phyloP scores from a whole-genome alignment of 2,329 filamentous ascomycete genomes.

The Atkinsonella texensis region DNA sequence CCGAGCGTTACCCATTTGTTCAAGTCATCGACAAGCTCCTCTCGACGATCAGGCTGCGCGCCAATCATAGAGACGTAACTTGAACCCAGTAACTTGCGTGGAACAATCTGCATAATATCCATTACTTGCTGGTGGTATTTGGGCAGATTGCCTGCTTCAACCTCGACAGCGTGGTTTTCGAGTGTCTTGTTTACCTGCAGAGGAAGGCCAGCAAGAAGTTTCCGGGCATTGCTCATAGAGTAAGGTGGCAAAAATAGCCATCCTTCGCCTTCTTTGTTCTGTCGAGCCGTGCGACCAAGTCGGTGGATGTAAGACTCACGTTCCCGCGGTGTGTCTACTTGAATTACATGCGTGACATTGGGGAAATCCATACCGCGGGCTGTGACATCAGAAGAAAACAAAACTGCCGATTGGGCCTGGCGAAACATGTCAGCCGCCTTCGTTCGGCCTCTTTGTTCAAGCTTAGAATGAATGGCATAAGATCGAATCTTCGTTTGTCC shows the following conservation, averaged over 20 bases:
- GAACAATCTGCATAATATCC: slow-evolving; percentile 30
- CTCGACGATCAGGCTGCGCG: slow-evolving; percentile 27
- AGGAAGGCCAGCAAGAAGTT: slow-evolving; percentile 45
- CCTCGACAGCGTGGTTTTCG: slow-evolving; percentile 35
- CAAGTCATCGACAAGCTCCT: slow-evolving; percentile 32
- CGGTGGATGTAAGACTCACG: slow-evolving; percentile 68
- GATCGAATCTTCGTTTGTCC: slow-evolving; percentile 24
- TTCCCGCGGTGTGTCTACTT: slow-evolving; percentile 51
- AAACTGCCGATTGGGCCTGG: slow-evolving; percentile 43
- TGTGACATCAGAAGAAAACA: slow-evolving; percentile 70
- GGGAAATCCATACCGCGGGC: slow-evolving; percentile 79
- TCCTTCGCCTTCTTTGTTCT: slow-evolving; percentile 59
- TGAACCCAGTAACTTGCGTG: slow-evolving; percentile 18
- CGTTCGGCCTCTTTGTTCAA: slow-evolving; percentile 60
- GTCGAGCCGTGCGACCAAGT: slow-evolving; percentile 64
- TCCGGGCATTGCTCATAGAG: slow-evolving; percentile 37
- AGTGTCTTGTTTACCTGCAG: slow-evolving; percentile 43
- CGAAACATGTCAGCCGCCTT: slow-evolving; percentile 62
- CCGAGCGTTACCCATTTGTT: slow-evolving; percentile 40
- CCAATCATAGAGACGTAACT: slow-evolving; percentile 50
- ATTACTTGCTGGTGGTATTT: slow-evolving; percentile 31
- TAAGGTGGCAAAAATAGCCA: slow-evolving; percentile 51
- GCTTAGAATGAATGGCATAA: slow-evolving; percentile 65
- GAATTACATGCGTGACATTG: slow-evolving; percentile 67
- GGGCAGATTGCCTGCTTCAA: slow-evolving; percentile 36